Evolutionary conservation across 768 basidiomycete genomes (phyloP), one percentile per base, ranked within the genome.

Genomic region (Crassisporium funariophilum): DNA sequence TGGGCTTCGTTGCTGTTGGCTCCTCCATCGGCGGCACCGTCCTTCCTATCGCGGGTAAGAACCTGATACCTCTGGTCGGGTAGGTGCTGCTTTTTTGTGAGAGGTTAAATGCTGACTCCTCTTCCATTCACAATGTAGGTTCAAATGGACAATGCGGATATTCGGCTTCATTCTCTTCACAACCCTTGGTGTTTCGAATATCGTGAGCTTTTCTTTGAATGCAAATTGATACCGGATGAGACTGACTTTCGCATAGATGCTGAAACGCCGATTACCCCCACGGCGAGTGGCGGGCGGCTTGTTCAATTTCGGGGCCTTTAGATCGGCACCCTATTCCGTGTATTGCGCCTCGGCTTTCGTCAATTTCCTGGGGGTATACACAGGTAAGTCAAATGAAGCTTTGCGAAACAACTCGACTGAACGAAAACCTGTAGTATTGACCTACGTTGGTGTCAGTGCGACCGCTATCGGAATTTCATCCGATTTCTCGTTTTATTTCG

Each of bases 91-190:
- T 42, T 19, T 4, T 45, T 15, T 29, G 34, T 15, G 5, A 27
- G 7, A 33, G 20, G 20, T 29, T 45, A 8, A 8, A 31, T 19
- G 33, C 24, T 19, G 29, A 9, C 36, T 25, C 33, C 24, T 24
- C 10, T 25, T 16, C 5, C 15, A 21, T 15, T 25, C 29, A 8
- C 9, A 27, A 19, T 21, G n/a, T 40, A 89, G 87, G n/a, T 91
- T 90, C 62, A 69, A 71, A 51, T 91, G 88, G 88, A 86, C 88
- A 0, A 79, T 86, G 74, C 74, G 88, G 10, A 77, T 84, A 23
- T 64, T 88, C 34, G 87, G 80, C 2, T 81, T 88, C 50, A 77
- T 88, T 7, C 60, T 88, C 0, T 50, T 85, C 1, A 50, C 73
- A 11, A 59, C 75, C 1, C 70, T 88, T 3, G 75, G 75, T 2